These are phyloP conservation scores for Kodamaea sp. DNA, from an alignment of 1,139 yeast genomes.

Conservation along the genomic window DNA sequence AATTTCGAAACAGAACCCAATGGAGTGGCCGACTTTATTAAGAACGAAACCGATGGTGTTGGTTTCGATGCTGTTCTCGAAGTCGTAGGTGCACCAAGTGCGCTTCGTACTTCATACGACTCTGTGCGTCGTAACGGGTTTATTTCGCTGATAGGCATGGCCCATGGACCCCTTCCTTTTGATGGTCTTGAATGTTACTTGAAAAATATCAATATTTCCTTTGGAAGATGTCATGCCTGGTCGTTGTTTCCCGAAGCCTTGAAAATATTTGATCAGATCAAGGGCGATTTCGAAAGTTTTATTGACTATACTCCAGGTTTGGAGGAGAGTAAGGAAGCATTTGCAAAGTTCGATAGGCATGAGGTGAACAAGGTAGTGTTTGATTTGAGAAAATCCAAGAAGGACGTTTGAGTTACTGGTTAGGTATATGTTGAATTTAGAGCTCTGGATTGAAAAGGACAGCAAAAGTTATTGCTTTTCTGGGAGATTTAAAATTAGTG, in stretches of 20 bases:
- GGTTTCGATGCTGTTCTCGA: conserved; percentile 63
- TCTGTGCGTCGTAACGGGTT: conserved; percentile 60
- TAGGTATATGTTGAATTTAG: too few relatives aligned
- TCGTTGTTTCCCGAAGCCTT: conserved; percentile 57
- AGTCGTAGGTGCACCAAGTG: conserved; percentile 56
- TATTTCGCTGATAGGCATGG: conserved; percentile 62
- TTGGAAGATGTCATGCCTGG: conserved; percentile 68
- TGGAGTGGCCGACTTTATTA: conserved; percentile 24
- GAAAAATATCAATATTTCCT: conserved; percentile 58
- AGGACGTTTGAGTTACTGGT: too few relatives aligned
- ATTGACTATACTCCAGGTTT: conserved; percentile 48
- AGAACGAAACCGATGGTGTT: conserved; percentile 30
- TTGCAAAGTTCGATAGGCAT: conserved; percentile 53
- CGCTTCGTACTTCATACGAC: conserved; percentile 53
- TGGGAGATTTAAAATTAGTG: too few relatives aligned
- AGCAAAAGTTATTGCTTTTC: too few relatives aligned
- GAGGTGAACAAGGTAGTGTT: conserved; percentile 60
- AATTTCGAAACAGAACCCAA: conserved; percentile 42
- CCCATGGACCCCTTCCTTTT: conserved; percentile 60
- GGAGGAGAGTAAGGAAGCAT: conserved; percentile 48
- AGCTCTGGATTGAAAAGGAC: too few relatives aligned
- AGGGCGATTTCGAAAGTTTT: conserved; percentile 46
- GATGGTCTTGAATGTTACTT: conserved; percentile 58
- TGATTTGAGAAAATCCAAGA: conserved; percentile 19
- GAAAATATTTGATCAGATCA: conserved; percentile 45